phyloP scores from a whole-genome alignment of 2,329 filamentous ascomycete genomes.

The Pseudocercospora crystallina region DNA sequence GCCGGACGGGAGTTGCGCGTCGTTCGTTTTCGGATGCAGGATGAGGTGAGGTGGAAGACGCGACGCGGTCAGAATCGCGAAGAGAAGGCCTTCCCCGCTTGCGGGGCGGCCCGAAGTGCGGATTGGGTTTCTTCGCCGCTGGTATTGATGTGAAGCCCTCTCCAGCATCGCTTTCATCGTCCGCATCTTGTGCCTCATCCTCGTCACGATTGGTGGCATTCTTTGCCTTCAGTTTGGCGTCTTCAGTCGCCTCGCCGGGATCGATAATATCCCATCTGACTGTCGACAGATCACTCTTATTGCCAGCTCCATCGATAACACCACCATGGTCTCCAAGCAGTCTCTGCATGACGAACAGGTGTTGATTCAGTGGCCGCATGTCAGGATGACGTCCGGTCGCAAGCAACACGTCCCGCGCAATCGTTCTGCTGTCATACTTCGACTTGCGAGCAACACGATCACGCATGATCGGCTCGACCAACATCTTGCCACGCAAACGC shows the following conservation, averaged over 20 bases:
- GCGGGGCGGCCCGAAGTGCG: too few relatives aligned
- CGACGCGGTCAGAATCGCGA: too few relatives aligned
- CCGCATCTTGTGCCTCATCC: constrained; percentile 14
- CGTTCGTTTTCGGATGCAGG: too few relatives aligned
- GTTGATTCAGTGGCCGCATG: constrained; percentile 59
- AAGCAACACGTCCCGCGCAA: constrained; percentile 63
- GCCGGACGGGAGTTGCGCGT: too few relatives aligned
- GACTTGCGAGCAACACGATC: constrained; percentile 50
- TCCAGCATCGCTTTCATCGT: constrained; percentile 21
- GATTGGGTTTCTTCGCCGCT: not conserved
- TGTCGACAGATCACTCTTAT: constrained; percentile 53
- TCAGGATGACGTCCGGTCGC: constrained; percentile 62
- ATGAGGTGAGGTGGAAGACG: too few relatives aligned
- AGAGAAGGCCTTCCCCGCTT: too few relatives aligned
- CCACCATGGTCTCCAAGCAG: constrained; percentile 39
- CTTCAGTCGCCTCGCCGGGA: constrained; percentile 48
- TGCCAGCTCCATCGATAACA: constrained; percentile 38
- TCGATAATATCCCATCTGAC: constrained; percentile 64
- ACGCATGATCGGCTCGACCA: constrained; percentile 48
- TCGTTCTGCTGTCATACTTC: constrained; percentile 60
- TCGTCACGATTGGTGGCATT: constrained; percentile 10
- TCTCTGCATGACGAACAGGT: constrained; percentile 48
- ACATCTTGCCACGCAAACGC: constrained; percentile 34
- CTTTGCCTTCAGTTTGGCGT: constrained; percentile 18
- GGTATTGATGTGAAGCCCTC: constrained; percentile 22